Evolutionary conservation across 306 rosid genomes (phyloP).

Genomic region (Dalbergia oliveri): DNA sequence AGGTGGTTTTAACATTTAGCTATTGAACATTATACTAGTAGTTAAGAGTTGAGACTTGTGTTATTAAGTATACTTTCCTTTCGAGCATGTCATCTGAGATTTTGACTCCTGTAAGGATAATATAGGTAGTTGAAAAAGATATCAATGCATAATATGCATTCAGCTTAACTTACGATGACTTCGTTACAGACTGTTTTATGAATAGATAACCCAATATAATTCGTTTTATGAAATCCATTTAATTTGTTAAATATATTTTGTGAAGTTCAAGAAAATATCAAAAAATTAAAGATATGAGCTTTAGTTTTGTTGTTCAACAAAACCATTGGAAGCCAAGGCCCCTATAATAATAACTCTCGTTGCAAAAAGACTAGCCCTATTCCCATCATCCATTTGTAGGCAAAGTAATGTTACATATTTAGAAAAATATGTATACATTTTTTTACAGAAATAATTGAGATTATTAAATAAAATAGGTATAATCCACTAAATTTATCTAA

Average conservation of each 20-base stretch:
- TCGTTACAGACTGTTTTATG: not conserved
- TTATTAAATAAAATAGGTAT: too few relatives aligned
- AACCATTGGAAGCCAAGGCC: not conserved
- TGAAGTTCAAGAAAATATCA: not conserved
- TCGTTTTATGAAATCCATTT: not conserved
- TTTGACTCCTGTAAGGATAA: too few relatives aligned
- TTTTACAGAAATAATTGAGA: too few relatives aligned
- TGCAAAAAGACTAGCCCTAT: too few relatives aligned
- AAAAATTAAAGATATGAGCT: not conserved
- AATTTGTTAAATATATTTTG: not conserved
- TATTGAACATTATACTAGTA: not conserved
- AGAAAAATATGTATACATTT: too few relatives aligned
- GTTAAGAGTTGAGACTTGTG: not conserved
- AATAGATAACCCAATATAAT: not conserved
- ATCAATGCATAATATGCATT: not conserved
- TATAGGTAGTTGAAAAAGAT: not conserved
- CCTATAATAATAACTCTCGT: not conserved
- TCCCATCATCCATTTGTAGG: too few relatives aligned
- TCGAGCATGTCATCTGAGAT: too few relatives aligned
- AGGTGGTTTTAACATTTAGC: slow-evolving; percentile 18
- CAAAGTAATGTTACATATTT: too few relatives aligned
- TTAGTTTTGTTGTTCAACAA: not conserved
- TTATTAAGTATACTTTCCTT: not conserved
- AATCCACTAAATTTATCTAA: too few relatives aligned
- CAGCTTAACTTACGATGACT: not conserved